Evolutionary conservation across 768 basidiomycete species (phyloP).

Genomic region (Psilocybe tampanensis): DNA sequence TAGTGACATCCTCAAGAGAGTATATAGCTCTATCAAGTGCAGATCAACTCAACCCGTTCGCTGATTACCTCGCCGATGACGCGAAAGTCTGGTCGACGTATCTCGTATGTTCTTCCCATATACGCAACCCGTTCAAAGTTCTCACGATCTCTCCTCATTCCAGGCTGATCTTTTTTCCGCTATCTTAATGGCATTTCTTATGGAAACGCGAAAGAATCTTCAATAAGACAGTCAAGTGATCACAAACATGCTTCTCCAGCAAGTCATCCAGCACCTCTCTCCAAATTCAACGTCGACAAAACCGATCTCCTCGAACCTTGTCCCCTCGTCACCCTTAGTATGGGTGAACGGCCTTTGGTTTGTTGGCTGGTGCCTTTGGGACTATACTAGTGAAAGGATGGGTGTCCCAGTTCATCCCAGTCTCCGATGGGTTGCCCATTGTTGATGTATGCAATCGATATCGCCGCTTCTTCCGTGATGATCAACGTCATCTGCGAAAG

Average conservation of each 20-base stretch:
- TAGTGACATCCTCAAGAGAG: neutral
- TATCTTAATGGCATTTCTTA: conserved; percentile 22
- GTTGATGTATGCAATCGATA: conserved; percentile 21
- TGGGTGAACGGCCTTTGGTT: conserved; percentile 28
- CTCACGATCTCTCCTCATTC: neutral
- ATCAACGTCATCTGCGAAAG: conserved; percentile 15
- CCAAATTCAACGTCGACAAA: neutral
- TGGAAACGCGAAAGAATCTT: conserved; percentile 20
- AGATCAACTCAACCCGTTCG: conserved; percentile 11
- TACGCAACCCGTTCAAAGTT: too few relatives aligned
- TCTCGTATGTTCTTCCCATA: too few relatives aligned
- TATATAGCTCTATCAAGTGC: neutral
- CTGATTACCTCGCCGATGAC: conserved; percentile 16
- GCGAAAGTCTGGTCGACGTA: conserved; percentile 20
- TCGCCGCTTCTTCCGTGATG: conserved; percentile 17
- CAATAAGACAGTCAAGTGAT: conserved; percentile 16
- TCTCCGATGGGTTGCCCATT: conserved; percentile 15
- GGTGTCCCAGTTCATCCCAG: conserved; percentile 21
- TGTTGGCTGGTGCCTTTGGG: conserved; percentile 28
- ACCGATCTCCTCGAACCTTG: neutral
- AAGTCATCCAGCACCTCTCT: conserved; percentile 3
- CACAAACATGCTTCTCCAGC: conserved; percentile 14
- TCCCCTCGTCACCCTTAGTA: conserved; percentile 15
- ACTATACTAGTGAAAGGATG: conserved; percentile 27
- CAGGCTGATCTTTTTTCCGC: conserved; percentile 27